Percentiles rank a stretch among this genome's conserved stretches.
phyloP scores from a whole-genome alignment of 2,329 filamentous ascomycete genomes.

The Venturia carpophila region DNA sequence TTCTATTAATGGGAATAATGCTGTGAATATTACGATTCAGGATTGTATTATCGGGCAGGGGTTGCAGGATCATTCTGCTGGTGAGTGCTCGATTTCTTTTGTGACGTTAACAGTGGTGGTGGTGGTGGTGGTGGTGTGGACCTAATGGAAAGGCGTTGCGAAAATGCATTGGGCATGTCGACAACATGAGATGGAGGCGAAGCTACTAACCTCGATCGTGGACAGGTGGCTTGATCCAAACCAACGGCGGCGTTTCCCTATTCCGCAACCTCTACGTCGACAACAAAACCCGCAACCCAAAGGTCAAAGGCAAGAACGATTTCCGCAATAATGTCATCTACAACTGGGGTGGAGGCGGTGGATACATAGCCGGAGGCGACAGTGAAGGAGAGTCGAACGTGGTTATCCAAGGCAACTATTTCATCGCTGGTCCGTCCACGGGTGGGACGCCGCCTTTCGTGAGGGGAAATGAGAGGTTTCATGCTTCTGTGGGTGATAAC shows the following conservation, averaged over 20 bases:
- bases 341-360: slow-evolving; percentile 50
- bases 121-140: neutral
- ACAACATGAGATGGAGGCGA: neutral
- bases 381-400: slow-evolving; percentile 40
- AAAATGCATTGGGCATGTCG: neutral
- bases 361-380: slow-evolving; percentile 46
- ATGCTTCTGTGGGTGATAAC: slow-evolving; percentile 46
- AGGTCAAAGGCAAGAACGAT: slow-evolving; percentile 50
- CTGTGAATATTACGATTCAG: slow-evolving; percentile 43
- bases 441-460: slow-evolving; percentile 42
- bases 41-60: slow-evolving; percentile 49
- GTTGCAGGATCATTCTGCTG: slow-evolving; percentile 46
- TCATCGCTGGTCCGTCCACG: slow-evolving; percentile 47
- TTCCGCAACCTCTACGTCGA: slow-evolving; percentile 51
- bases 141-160: neutral
- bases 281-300: slow-evolving; percentile 51
- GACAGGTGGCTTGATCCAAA: slow-evolving; percentile 40
- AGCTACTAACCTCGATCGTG: neutral
- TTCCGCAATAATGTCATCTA: slow-evolving; percentile 47
- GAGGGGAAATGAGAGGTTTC: slow-evolving; percentile 48
- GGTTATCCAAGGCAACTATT: slow-evolving; percentile 51
- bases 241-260: slow-evolving; percentile 42
- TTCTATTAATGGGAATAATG: slow-evolving; percentile 41
- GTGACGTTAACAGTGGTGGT: too few relatives aligned
- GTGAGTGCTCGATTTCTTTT: slow-evolving; percentile 21